Base-by-base conservation (phyloP, 176 grass and related monocot genomes). In the Avena eriantha region DNA sequence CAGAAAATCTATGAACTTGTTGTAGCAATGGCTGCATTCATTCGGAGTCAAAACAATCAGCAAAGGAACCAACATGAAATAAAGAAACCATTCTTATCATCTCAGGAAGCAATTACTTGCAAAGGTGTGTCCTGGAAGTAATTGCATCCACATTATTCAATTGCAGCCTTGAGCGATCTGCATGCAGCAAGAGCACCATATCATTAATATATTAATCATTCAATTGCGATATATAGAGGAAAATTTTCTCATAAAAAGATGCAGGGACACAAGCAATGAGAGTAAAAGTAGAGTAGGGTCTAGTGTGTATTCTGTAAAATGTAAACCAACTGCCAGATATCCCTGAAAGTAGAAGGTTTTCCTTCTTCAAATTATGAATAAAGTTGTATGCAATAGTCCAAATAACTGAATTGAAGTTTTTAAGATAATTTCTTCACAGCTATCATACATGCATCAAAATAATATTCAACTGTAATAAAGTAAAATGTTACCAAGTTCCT, bases 1-100 rank as follows among this genome's bases (percentile, higher is more conserved):
- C 67, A 94, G 83, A 84, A 91, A 93, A 80, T 94, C 90, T 45
- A 94, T 58, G 45, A 94, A 94, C 59, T 94, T 94, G 85, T 82
- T 66, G 84, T 92, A 93, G 84, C 97, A 97, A 82, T 87, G 72
- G 80, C 97, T 99, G 94, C 92, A 98, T 87, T 61, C n/a, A 88
- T 92, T 92, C 80, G 12, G 86, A 86, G 46, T 43, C 18, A 76
- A 17, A 22, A 87, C 79, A 77, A 82, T 82, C 17, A 78, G 78
- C n/a, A 41, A 69, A 83, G 18, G 59, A 50, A 73, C 10, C 34
- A 93, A 55, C 33, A 88, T 56, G 22, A 82, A 81, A 79, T 48
- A n/a, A 21, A 84, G n/a, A 84, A 58, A 33, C 31, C 63, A 39
- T 68, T 72, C 10, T 47, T 49, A 8, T 83, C 23, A 88, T 36